phyloP scores from a whole-genome alignment of 140 eudicot genomes.

The Oenanthe javanica region DNA sequence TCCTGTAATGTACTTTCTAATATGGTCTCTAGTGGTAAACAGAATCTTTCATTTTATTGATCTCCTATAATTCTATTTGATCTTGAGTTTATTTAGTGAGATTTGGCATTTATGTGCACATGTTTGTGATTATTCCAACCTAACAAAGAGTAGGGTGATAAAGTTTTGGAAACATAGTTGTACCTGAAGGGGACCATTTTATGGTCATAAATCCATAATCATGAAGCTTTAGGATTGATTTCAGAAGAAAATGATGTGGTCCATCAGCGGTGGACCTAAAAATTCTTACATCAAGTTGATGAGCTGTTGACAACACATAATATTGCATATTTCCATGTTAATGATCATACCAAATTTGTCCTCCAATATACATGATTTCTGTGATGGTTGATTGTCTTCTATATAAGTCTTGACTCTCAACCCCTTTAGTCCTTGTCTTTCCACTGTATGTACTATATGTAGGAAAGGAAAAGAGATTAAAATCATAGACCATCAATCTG shows the following conservation, averaged over 20 bases:
- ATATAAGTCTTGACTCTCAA: conserved; percentile 19
- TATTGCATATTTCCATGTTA: conserved; percentile 8
- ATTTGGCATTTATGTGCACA: conserved; percentile 2
- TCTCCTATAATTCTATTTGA: background rate
- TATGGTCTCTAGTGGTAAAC: background rate
- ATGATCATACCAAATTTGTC: conserved; percentile 15
- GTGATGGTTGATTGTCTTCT: conserved; percentile 29
- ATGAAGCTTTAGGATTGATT: conserved; percentile 18
- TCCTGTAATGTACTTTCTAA: background rate
- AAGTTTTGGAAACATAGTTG: background rate
- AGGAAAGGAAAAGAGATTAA: background rate
- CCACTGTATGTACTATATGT: conserved; percentile 9
- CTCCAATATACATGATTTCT: conserved; percentile 10
- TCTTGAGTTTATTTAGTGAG: background rate
- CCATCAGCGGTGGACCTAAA: conserved; percentile 27
- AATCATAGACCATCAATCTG: conserved; percentile 12
- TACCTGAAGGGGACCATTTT: conserved; percentile 19
- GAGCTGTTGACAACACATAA: conserved; percentile 24
- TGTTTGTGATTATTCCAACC: conserved; percentile 1
- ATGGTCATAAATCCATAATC: conserved; percentile 12
- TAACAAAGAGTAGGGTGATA: background rate
- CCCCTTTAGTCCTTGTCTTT: conserved; percentile 19
- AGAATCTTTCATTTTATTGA: background rate
- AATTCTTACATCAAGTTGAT: conserved; percentile 14
- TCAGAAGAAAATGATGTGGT: conserved; percentile 20